Evolutionary conservation across 306 rosid genomes (phyloP).

Genomic region (Heteromeles arbutifolia): DNA sequence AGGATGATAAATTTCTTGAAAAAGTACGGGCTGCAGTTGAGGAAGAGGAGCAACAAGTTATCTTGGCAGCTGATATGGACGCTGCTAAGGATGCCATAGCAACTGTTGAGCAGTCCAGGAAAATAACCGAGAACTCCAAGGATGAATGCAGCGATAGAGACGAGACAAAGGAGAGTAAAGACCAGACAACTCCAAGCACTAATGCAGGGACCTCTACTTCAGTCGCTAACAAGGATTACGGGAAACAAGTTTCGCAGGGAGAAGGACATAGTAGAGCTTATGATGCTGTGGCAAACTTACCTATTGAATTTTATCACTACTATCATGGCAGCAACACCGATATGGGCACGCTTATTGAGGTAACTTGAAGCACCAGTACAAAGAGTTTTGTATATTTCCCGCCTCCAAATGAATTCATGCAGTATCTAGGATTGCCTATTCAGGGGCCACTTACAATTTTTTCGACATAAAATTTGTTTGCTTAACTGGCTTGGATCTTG

Average conservation of each 20-base stretch:
- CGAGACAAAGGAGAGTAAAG: constrained; percentile 24
- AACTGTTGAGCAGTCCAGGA: constrained; percentile 71
- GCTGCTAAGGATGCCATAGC: constrained; percentile 89
- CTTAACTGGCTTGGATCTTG: neutral
- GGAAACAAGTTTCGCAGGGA: constrained; percentile 32
- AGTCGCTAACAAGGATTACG: constrained; percentile 34
- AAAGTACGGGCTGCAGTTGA: constrained; percentile 78
- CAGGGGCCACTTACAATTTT: neutral
- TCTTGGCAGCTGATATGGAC: constrained; percentile 72
- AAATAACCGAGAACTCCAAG: constrained; percentile 33
- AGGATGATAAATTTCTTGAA: constrained; percentile 81
- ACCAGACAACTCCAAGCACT: constrained; percentile 21
- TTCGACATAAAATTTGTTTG: neutral
- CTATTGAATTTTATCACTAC: constrained; percentile 90
- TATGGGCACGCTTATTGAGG: constrained; percentile 92
- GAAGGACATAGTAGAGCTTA: constrained; percentile 43
- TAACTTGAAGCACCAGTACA: constrained; percentile 19
- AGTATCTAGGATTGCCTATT: neutral
- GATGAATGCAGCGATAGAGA: constrained; percentile 24
- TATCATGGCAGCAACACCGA: constrained; percentile 85
- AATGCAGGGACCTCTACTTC: constrained; percentile 23
- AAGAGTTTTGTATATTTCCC: neutral
- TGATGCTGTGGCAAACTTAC: constrained; percentile 63
- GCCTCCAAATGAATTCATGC: too few relatives aligned
- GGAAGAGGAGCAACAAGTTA: constrained; percentile 91